Percentiles rank a stretch among this genome's conserved stretches.
Conservation (phyloP, 1,284 basidiomycete species). For the Schizophyllum commune region DNA sequence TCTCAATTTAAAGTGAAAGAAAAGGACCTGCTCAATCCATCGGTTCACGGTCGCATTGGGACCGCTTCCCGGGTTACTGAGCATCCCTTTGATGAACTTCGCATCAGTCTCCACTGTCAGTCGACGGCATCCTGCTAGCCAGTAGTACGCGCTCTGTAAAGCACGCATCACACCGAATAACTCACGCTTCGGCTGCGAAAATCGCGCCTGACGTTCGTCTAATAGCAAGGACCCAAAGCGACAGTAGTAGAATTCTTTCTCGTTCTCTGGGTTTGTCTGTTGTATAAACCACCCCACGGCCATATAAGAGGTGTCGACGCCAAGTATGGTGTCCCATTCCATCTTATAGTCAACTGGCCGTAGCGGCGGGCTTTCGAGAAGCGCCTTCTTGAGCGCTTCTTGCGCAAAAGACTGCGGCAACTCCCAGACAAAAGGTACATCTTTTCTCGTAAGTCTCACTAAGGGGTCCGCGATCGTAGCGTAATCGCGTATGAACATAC, state of each 20-base stretch:
- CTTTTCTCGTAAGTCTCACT: constrained; percentile 14
- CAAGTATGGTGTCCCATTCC: constrained; percentile 1
- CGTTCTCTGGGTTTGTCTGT: constrained; percentile 19
- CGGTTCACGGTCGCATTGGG: constrained; percentile 6
- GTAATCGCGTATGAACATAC: constrained; percentile 19
- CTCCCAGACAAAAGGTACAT: constrained; percentile 13
- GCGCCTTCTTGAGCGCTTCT: constrained; percentile 15
- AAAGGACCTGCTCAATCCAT: too few relatives aligned
- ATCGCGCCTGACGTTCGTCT: constrained; percentile 26
- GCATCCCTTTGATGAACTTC: constrained; percentile 8
- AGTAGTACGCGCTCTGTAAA: constrained; percentile 11
- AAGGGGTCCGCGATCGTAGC: constrained; percentile 15
- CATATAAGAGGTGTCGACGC: too few relatives aligned
- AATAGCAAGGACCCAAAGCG: too few relatives aligned
- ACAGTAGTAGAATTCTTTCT: constrained; percentile 27
- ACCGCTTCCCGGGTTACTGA: constrained; percentile 3
- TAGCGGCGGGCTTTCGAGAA: constrained; percentile 13
- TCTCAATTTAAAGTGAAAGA: constrained; percentile 5
- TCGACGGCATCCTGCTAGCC: constrained; percentile 5
- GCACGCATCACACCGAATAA: constrained; percentile 21
- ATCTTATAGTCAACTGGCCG: constrained; percentile 8
- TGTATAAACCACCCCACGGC: constrained; percentile 24
- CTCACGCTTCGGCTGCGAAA: constrained; percentile 35
- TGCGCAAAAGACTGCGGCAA: constrained; percentile 13
- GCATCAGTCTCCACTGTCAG: too few relatives aligned